Percentiles rank a stretch among this genome's conserved stretches.
phyloP scores from a whole-genome alignment of 495 filamentous ascomycete species.

The Alectoria sarmentosa region DNA sequence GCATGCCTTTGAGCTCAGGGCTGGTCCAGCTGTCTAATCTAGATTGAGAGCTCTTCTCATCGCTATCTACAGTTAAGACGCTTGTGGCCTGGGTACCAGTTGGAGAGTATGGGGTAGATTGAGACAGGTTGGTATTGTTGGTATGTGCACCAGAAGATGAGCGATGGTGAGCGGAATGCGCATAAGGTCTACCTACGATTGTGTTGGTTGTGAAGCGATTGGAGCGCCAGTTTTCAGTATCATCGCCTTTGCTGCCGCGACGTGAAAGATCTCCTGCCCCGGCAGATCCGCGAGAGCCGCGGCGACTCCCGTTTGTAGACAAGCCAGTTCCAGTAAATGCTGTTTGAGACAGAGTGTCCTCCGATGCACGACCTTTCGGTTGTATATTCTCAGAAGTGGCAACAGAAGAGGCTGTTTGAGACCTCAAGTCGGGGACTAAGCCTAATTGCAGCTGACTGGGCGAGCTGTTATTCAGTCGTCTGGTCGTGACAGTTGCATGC shows the following conservation, averaged over 20 bases:
- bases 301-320: slow-evolving; percentile 7
- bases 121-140: slow-evolving; percentile 36
- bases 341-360: slow-evolving; percentile 26
- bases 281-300: slow-evolving; percentile 14
- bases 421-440: slow-evolving; percentile 17
- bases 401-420: slow-evolving; percentile 11
- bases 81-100: slow-evolving; percentile 48
- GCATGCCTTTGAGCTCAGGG: slow-evolving; percentile 19
- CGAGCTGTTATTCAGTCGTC: slow-evolving; percentile 27
- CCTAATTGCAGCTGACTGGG: slow-evolving; percentile 29
- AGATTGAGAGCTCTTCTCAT: slow-evolving; percentile 33
- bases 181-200: slow-evolving; percentile 15
- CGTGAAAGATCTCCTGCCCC: slow-evolving; percentile 18
- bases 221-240: slow-evolving; percentile 16
- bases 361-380: slow-evolving; percentile 23
- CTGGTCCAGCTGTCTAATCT: slow-evolving; percentile 26
- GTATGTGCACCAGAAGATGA: slow-evolving; percentile 28
- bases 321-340: slow-evolving; percentile 6
- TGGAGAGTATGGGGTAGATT: slow-evolving; percentile 31
- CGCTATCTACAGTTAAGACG: slow-evolving; percentile 43
- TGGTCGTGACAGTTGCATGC: slow-evolving; percentile 16
- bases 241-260: slow-evolving; percentile 23
- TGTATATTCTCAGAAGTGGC: slow-evolving; percentile 23
- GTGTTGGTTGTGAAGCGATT: slow-evolving; percentile 12
- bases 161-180: slow-evolving; percentile 21